phyloP scores from a whole-genome alignment of 139 green algal genomes.

The Auxenochlorella pyrenoidosa region DNA sequence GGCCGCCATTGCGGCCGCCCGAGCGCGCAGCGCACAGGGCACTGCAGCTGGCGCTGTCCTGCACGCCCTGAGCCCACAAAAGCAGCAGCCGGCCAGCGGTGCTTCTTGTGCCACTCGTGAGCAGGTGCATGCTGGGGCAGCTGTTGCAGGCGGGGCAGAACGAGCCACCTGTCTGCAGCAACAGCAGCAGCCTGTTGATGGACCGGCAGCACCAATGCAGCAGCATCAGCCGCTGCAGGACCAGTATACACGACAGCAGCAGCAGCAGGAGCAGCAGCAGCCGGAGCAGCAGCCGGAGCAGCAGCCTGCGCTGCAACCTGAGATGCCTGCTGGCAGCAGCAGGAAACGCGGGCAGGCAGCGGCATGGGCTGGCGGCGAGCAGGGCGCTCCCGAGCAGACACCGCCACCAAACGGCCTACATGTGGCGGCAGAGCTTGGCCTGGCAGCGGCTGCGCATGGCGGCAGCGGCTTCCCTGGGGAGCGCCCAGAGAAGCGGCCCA shows the following conservation, averaged over 20 bases:
- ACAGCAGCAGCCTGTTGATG: background rate
- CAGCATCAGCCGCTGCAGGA: background rate
- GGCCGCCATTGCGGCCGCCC: background rate
- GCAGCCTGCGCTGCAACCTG: background rate
- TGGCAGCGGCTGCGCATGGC: too few species aligned
- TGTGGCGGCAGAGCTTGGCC: too few species aligned
- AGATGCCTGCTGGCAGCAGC: background rate
- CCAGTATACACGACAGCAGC: background rate
- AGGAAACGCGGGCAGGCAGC: background rate
- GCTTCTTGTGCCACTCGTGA: background rate
- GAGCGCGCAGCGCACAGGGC: too few species aligned
- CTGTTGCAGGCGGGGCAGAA: too few species aligned
- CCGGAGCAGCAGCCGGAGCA: background rate
- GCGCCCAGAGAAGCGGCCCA: background rate
- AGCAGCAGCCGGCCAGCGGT: too few species aligned
- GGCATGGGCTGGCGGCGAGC: background rate
- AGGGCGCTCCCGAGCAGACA: too few species aligned
- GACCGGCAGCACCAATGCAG: background rate
- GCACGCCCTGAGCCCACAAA: too few species aligned
- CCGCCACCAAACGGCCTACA: too few species aligned
- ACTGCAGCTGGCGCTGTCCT: too few species aligned
- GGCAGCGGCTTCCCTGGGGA: background rate
- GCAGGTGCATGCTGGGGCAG: background rate
- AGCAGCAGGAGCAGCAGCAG: background rate
- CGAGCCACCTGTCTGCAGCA: background rate